A percentile compares a stretch with the other conserved stretches of the same genome.
Conservation (phyloP, 306 rosid genomes). For the Medicago lupulina region DNA sequence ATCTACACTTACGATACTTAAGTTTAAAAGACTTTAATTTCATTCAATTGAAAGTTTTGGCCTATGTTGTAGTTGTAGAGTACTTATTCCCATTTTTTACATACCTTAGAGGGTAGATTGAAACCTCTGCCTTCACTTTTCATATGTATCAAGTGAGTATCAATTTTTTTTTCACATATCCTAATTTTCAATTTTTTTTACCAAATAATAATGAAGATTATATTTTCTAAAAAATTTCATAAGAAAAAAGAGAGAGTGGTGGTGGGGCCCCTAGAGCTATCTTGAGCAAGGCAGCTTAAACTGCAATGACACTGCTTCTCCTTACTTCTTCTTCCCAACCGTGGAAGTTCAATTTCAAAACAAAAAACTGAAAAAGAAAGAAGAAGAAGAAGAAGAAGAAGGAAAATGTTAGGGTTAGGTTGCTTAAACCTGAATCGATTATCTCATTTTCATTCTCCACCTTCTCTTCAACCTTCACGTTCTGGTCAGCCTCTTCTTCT, state of each 20-base stretch:
- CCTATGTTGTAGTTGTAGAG: too few species aligned
- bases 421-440: constrained; percentile 61
- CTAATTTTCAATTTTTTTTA: background rate
- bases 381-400: background rate
- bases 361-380: background rate
- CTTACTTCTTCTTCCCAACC: background rate
- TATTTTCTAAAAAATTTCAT: too few species aligned
- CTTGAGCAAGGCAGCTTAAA: background rate
- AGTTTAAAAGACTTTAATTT: too few species aligned
- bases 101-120: too few species aligned
- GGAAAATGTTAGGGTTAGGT: constrained; percentile 46
- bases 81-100: too few species aligned
- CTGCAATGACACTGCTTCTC: background rate
- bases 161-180: too few species aligned
- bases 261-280: constrained; percentile 13
- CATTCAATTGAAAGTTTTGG: too few species aligned
- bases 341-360: background rate
- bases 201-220: too few species aligned
- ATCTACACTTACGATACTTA: too few species aligned
- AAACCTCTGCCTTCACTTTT: too few species aligned
- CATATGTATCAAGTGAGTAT: too few species aligned
- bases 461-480: constrained; percentile 51
- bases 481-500: constrained; percentile 55
- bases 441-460: constrained; percentile 49
- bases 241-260: too few species aligned